phyloP scores from a whole-genome alignment of 2,329 filamentous ascomycete species.

The Arachnomyces sp. region DNA sequence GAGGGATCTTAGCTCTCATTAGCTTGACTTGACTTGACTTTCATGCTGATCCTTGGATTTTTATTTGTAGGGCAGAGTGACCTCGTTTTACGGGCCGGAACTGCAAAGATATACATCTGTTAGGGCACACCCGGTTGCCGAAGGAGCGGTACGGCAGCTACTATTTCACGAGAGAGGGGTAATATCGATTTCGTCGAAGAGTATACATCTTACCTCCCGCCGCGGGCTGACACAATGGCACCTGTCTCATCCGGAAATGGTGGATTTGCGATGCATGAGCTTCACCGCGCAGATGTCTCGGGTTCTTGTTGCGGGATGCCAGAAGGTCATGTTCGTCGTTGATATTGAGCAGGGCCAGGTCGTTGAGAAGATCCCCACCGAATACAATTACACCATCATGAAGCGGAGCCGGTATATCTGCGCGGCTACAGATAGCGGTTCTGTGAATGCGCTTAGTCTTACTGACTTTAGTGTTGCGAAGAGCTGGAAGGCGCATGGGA shows the following conservation, averaged over 20 bases:
- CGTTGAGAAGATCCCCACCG: slow-evolving; percentile 62
- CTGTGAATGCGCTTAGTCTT: slow-evolving; percentile 79
- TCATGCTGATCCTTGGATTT: slow-evolving; percentile 8
- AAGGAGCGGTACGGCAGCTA: slow-evolving; percentile 79
- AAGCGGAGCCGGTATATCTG: slow-evolving; percentile 82
- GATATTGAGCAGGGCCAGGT: slow-evolving; percentile 67
- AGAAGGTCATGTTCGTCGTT: slow-evolving; percentile 74
- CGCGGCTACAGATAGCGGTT: slow-evolving; percentile 74
- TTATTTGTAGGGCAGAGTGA: slow-evolving; percentile 66
- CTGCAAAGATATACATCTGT: slow-evolving; percentile 87
- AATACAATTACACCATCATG: slow-evolving; percentile 82
- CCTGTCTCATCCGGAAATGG: slow-evolving; percentile 70
- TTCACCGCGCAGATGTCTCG: slow-evolving; percentile 83
- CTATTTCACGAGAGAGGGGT: slow-evolving; percentile 88
- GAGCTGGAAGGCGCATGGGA: slow-evolving; percentile 83
- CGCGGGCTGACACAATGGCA: slow-evolving; percentile 85
- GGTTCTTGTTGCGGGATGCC: slow-evolving; percentile 79
- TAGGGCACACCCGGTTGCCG: slow-evolving; percentile 63
- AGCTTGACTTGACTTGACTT: too few relatives aligned
- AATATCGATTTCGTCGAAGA: slow-evolving; percentile 71
- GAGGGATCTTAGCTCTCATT: slow-evolving; percentile 2
- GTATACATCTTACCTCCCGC: slow-evolving; percentile 81
- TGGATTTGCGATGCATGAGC: slow-evolving; percentile 86
- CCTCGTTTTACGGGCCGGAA: slow-evolving; percentile 79
- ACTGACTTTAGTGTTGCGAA: slow-evolving; percentile 70